phyloP scores from a whole-genome alignment of 2,329 filamentous ascomycete species.

The Diaporthe sp. region DNA sequence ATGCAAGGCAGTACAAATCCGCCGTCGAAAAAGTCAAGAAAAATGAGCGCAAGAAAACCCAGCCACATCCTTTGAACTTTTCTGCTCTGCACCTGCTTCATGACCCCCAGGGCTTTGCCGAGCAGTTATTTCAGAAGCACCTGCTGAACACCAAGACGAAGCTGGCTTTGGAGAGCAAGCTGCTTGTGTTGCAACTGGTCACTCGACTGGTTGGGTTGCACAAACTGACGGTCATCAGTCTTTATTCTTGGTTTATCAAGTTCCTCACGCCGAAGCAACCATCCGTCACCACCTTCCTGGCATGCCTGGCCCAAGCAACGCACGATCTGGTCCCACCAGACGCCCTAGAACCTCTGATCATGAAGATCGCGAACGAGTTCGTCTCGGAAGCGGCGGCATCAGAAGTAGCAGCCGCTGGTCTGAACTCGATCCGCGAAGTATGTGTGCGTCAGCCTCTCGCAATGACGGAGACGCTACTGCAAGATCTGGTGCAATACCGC shows the following conservation, averaged over 20 bases:
- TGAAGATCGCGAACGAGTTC: constrained; percentile 98
- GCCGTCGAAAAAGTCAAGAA: constrained; percentile 87
- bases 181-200: constrained; percentile 91
- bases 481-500: constrained; percentile 95
- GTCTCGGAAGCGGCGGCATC: constrained; percentile 93
- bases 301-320: constrained; percentile 90
- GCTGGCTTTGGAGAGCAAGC: constrained; percentile 88
- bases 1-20: constrained; percentile 81
- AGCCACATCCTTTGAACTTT: constrained; percentile 93
- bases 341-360: constrained; percentile 87
- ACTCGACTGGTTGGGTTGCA: constrained; percentile 93
- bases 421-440: constrained; percentile 96
- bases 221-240: constrained; percentile 87
- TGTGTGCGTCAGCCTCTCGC: constrained; percentile 94
- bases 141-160: constrained; percentile 89
- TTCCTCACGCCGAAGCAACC: constrained; percentile 90
- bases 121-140: constrained; percentile 91
- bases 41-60: constrained; percentile 88
- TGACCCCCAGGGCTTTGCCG: constrained; percentile 94
- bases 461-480: constrained; percentile 94
- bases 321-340: constrained; percentile 95
- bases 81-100: constrained; percentile 94
- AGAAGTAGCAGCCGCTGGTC: constrained; percentile 90
- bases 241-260: constrained; percentile 98
- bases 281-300: constrained; percentile 92